These are phyloP conservation scores for Rutidosis leptorrhynchoides DNA, from an alignment of 129 eudicot genomes.

Conservation along the genomic window DNA sequence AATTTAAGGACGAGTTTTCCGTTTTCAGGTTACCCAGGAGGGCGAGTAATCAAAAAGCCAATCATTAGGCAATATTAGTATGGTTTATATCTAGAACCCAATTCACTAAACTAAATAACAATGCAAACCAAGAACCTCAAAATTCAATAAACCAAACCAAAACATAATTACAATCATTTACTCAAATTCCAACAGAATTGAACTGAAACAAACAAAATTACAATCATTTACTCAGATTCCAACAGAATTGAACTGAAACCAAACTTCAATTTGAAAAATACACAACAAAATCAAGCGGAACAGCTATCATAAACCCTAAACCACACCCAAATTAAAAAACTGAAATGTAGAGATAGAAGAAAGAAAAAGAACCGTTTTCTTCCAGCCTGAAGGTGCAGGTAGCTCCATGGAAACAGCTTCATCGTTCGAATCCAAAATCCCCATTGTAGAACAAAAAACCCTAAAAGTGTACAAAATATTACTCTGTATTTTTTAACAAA, in stretches of 20 bases:
- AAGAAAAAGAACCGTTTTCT: slow-evolving; percentile 47
- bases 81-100: slow-evolving; percentile 17
- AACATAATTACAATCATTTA: slow-evolving; percentile 16
- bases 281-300: slow-evolving; percentile 19
- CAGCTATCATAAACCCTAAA: background rate
- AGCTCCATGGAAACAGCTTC: slow-evolving; percentile 59
- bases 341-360: slow-evolving; percentile 24
- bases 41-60: no score
- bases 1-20: no score
- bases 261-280: slow-evolving; percentile 24
- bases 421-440: slow-evolving; percentile 37
- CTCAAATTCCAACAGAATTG: background rate
- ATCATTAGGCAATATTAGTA: no score
- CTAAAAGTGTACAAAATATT: slow-evolving; percentile 12
- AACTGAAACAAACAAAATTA: slow-evolving; percentile 17
- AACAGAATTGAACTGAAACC: slow-evolving; percentile 1
- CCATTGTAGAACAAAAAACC: slow-evolving; percentile 38
- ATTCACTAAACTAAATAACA: slow-evolving; percentile 11
- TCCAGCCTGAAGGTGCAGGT: slow-evolving; percentile 75
- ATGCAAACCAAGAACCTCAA: background rate
- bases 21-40: no score
- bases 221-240: slow-evolving; percentile 10
- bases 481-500: background rate
- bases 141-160: slow-evolving; percentile 10
- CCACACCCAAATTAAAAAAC: background rate